A percentile compares a stretch with the other conserved stretches of the same genome.
These are phyloP conservation scores for Elongisporangium undulatum DNA, from an alignment of 352 stramenopile genomes.

Conservation along the genomic window DNA sequence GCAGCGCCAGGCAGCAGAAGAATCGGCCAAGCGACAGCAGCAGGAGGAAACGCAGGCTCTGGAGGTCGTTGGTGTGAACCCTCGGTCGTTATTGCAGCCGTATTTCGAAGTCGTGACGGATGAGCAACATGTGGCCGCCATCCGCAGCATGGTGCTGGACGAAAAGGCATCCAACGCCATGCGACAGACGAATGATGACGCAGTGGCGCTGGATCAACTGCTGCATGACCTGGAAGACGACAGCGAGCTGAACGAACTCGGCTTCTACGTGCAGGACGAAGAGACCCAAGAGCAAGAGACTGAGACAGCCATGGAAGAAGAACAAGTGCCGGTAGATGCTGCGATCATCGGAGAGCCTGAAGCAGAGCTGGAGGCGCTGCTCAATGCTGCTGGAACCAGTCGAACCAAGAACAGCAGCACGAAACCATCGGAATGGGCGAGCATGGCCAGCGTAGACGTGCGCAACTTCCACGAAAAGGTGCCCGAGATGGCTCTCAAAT, in stretches of 20 bases:
- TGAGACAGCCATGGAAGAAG: conserved; percentile 1
- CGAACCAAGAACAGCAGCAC: conserved; percentile 12
- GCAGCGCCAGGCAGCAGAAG: not conserved
- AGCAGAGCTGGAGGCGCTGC: conserved; percentile 43
- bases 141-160: conserved; percentile 51
- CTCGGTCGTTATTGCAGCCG: conserved; percentile 41
- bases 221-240: conserved; percentile 68
- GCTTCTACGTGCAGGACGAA: conserved; percentile 45
- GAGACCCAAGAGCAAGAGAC: conserved; percentile 14
- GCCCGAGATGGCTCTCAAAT: conserved; percentile 77
- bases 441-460: conserved; percentile 61
- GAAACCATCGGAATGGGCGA: conserved; percentile 62
- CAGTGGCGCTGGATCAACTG: conserved; percentile 62
- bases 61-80: conserved; percentile 53
- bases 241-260: conserved; percentile 50
- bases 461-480: conserved; percentile 83
- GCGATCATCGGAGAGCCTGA: conserved; percentile 29
- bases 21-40: conserved; percentile 1
- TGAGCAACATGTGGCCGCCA: conserved; percentile 37
- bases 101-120: conserved; percentile 68
- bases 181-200: conserved; percentile 35
- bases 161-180: conserved; percentile 62
- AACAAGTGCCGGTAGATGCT: conserved; percentile 2
- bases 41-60: conserved; percentile 6
- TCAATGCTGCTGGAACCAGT: conserved; percentile 15